Percentiles rank a stretch among this genome's conserved stretches.
These are phyloP conservation scores for Patellaria atrata DNA, from an alignment of 495 filamentous ascomycete species.

Conservation along the genomic window DNA sequence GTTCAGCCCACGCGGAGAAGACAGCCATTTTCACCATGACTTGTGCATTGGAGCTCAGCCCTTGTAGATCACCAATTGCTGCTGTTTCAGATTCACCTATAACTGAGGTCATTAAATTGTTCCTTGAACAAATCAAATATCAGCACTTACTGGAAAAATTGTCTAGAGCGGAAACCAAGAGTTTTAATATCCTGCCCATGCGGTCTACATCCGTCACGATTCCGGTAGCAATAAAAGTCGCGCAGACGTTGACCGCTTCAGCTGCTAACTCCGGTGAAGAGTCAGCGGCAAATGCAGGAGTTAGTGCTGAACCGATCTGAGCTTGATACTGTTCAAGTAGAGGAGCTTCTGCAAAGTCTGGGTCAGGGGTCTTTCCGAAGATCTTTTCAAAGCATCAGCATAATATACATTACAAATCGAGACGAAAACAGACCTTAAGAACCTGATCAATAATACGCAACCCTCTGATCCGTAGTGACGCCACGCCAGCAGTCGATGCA, in stretches of 20 bases:
- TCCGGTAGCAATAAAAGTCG: conserved; percentile 87
- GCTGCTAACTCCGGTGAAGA: conserved; percentile 91
- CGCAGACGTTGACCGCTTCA: conserved; percentile 95
- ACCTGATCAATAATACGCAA: conserved; percentile 87
- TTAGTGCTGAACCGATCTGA: conserved; percentile 91
- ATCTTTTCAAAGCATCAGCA: no score
- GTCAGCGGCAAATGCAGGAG: conserved; percentile 88
- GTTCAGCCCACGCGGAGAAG: conserved; percentile 95
- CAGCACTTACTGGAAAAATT: conserved; percentile 57
- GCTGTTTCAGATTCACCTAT: conserved; percentile 58
- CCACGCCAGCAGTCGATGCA: conserved; percentile 83
- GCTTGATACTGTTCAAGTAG: conserved; percentile 96
- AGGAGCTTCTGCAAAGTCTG: conserved; percentile 89
- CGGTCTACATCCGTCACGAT: conserved; percentile 96
- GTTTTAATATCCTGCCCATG: conserved; percentile 92
- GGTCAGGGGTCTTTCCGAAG: conserved; percentile 91
- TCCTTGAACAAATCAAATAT: neutral
- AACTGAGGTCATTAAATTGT: neutral
- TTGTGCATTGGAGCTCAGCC: conserved; percentile 86
- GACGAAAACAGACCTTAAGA: conserved; percentile 41
- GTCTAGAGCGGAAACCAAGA: conserved; percentile 80
- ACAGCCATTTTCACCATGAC: conserved; percentile 98
- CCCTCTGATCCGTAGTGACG: conserved; percentile 77
- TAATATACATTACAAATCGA: no score
- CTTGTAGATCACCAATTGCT: conserved; percentile 83